These are phyloP conservation scores for Coniochaeta hoffmannii DNA, from an alignment of 2,329 filamentous ascomycete species.

Conservation along the genomic window DNA sequence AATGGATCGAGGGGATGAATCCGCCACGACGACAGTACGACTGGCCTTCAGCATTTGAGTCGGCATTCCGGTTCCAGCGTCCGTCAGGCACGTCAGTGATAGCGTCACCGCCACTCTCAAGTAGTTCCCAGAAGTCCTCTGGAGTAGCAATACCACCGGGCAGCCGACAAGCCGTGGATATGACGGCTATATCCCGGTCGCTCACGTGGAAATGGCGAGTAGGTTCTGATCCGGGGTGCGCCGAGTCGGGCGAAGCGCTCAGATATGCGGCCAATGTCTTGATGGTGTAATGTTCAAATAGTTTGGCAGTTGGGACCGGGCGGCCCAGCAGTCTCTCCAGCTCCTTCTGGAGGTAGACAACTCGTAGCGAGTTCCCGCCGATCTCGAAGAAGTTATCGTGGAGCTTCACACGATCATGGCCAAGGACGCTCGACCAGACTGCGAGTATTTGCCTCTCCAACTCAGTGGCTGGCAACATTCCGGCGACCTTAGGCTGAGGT, in stretches of 20 bases:
- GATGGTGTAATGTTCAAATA: constrained; percentile 21
- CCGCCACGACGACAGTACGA: constrained; percentile 15
- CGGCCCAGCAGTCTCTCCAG: constrained; percentile 16
- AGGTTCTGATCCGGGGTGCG: neutral
- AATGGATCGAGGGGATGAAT: constrained; percentile 15
- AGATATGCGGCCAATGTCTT: constrained; percentile 17
- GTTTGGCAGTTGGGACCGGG: constrained; percentile 13
- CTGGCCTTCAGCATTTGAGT: constrained; percentile 29
- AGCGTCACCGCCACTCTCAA: constrained; percentile 18
- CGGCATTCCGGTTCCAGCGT: constrained; percentile 19
- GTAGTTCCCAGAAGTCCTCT: constrained; percentile 25
- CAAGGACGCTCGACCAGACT: constrained; percentile 18
- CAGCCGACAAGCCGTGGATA: constrained; percentile 25
- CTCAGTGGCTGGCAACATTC: constrained; percentile 7
- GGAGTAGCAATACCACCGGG: constrained; percentile 22
- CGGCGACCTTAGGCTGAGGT: neutral
- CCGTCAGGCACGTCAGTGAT: constrained; percentile 18
- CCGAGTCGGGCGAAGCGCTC: neutral
- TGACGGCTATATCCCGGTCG: constrained; percentile 17
- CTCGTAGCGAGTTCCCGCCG: constrained; percentile 19
- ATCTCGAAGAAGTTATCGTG: constrained; percentile 22
- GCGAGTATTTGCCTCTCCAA: constrained; percentile 14
- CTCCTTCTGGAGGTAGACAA: constrained; percentile 18
- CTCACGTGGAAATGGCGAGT: neutral
- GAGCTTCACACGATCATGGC: constrained; percentile 14